Evolutionary conservation across 1,284 basidiomycete species (phyloP).

Genomic region (Rhodotorula sp.): DNA sequence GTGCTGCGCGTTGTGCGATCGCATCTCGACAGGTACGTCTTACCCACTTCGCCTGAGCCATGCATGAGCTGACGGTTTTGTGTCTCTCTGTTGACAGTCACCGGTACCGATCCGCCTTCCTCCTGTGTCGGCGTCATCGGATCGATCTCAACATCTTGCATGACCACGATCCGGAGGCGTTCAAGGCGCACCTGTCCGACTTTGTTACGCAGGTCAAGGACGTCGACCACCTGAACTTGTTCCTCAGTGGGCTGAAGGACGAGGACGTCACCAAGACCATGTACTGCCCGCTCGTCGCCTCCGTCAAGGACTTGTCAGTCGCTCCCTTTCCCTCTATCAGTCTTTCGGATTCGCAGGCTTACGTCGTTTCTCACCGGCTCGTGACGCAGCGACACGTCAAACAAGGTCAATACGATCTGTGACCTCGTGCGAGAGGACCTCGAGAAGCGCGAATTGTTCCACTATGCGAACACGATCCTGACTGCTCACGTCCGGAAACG

Average conservation of each 20-base stretch:
- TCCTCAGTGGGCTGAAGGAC: slow-evolving; percentile 76
- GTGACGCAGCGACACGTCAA: slow-evolving; percentile 49
- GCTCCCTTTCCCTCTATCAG: background rate
- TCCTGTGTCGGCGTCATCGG: slow-evolving; percentile 87
- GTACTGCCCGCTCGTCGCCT: slow-evolving; percentile 44
- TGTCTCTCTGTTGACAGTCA: slow-evolving; percentile 35
- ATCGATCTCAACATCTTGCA: slow-evolving; percentile 87
- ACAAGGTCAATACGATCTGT: slow-evolving; percentile 69
- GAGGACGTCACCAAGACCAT: slow-evolving; percentile 50
- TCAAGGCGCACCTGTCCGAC: slow-evolving; percentile 61
- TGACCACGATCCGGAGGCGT: slow-evolving; percentile 69
- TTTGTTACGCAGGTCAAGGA: slow-evolving; percentile 85
- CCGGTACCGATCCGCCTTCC: slow-evolving; percentile 78
- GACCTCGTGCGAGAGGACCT: slow-evolving; percentile 73
- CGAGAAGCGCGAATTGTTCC: slow-evolving; percentile 66
- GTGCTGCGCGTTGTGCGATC: slow-evolving; percentile 77
- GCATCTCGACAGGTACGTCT: slow-evolving; percentile 69
- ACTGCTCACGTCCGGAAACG: slow-evolving; percentile 90
- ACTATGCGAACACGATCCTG: slow-evolving; percentile 85
- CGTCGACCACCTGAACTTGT: slow-evolving; percentile 89
- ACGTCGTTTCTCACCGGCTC: background rate
- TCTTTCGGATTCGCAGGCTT: too few relatives aligned
- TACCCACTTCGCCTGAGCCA: background rate
- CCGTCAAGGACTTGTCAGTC: background rate
- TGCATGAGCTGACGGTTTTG: background rate